A percentile compares a stretch with the other conserved stretches of the same genome.
Evolutionary conservation across 2,329 filamentous ascomycete species (phyloP).

Genomic region (Ophiostoma novo-ulmi): DNA sequence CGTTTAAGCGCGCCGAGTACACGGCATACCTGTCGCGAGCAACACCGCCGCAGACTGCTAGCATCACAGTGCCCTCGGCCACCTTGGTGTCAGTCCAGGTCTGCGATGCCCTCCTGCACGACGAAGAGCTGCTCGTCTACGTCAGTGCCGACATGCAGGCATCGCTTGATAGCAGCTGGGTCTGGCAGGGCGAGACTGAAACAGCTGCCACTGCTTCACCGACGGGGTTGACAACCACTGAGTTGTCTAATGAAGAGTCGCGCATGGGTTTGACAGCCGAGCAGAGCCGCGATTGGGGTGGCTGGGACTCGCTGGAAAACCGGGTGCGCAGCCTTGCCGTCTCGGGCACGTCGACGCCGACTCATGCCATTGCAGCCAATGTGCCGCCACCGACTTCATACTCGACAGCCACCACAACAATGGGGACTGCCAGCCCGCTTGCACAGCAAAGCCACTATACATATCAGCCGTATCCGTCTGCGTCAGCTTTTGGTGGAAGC

Average conservation of each 20-base stretch:
- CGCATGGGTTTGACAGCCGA: conserved; percentile 51
- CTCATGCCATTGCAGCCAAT: conserved; percentile 27
- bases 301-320: conserved; percentile 70
- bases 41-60: conserved; percentile 28
- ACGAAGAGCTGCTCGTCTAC: conserved; percentile 87
- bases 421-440: conserved; percentile 17
- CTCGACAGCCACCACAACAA: conserved; percentile 14
- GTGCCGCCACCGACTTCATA: conserved; percentile 16
- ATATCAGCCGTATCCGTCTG: conserved; percentile 20
- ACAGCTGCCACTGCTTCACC: conserved; percentile 27
- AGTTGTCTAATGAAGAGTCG: conserved; percentile 44
- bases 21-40: conserved; percentile 35
- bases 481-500: conserved; percentile 19
- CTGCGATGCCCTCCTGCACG: conserved; percentile 46
- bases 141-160: conserved; percentile 82
- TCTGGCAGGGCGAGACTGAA: conserved; percentile 61
- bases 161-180: conserved; percentile 71
- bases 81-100: conserved; percentile 24
- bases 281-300: conserved; percentile 66
- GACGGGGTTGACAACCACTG: conserved; percentile 27
- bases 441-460: conserved; percentile 19
- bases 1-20: conserved; percentile 45
- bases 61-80: conserved; percentile 23
- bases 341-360: conserved; percentile 30
- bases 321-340: conserved; percentile 52